A percentile compares a stretch with the other conserved stretches of the same genome.
Evolutionary conservation across 768 basidiomycete genomes (phyloP).

Genomic region (Lactifluus echinatus): DNA sequence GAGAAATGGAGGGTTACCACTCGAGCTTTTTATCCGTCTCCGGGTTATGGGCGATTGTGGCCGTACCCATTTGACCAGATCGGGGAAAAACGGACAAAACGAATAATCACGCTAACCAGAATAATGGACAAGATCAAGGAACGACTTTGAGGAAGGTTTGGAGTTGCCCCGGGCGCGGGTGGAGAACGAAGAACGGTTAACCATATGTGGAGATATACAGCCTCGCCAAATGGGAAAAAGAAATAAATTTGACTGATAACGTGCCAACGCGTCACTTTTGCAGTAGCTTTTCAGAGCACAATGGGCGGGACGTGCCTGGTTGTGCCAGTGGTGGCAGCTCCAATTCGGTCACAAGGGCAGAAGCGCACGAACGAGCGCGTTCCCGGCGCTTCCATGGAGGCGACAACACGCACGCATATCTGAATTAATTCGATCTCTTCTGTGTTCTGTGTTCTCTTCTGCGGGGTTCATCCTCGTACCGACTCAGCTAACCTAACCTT

Average conservation of each 20-base stretch:
- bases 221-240: background rate
- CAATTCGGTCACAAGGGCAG: slow-evolving; percentile 4
- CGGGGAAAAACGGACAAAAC: slow-evolving; percentile 1
- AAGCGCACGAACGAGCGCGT: background rate
- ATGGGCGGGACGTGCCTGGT: slow-evolving; percentile 8
- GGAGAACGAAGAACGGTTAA: slow-evolving; percentile 12
- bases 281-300: slow-evolving; percentile 1
- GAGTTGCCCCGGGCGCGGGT: slow-evolving; percentile 2
- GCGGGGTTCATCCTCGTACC: background rate
- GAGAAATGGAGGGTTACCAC: background rate
- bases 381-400: slow-evolving; percentile 10
- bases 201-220: slow-evolving; percentile 7
- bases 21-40: slow-evolving; percentile 9
- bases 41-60: slow-evolving; percentile 15
- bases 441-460: background rate
- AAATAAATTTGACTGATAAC: slow-evolving; percentile 7
- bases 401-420: background rate
- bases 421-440: background rate
- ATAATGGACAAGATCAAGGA: slow-evolving; percentile 14
- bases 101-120: slow-evolving; percentile 1
- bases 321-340: slow-evolving; percentile 1
- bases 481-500: background rate
- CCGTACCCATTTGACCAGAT: slow-evolving; percentile 8
- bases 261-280: background rate
- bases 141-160: slow-evolving; percentile 12